phyloP scores from a whole-genome alignment of 331 rosid genomes.

The Prunus yedoensis region DNA sequence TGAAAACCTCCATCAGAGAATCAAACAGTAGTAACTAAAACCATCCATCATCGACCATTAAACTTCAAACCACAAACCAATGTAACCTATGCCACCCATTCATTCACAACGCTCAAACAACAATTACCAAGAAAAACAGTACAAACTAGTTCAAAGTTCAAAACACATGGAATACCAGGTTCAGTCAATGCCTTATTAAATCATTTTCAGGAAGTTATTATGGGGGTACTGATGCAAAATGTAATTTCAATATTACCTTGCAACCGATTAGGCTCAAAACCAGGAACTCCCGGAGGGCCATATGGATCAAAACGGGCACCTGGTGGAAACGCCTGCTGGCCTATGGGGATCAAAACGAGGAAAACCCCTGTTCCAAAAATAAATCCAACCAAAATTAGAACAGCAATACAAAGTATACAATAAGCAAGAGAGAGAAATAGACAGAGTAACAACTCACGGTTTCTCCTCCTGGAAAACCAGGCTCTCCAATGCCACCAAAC shows the following conservation, averaged over 20 bases:
- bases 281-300: slow-evolving; percentile 87
- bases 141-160: background rate
- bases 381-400: no score
- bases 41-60: background rate
- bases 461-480: no score
- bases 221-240: no score
- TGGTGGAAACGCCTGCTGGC: slow-evolving; percentile 67
- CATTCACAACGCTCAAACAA: background rate
- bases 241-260: slow-evolving; percentile 44
- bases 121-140: background rate
- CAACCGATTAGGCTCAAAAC: slow-evolving; percentile 72
- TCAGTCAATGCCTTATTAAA: background rate
- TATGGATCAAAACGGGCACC: slow-evolving; percentile 89
- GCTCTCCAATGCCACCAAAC: no score
- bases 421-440: no score
- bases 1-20: background rate
- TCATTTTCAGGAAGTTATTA: background rate
- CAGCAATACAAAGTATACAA: no score
- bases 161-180: background rate
- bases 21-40: background rate
- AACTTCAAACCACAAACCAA: background rate
- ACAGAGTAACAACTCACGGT: no score
- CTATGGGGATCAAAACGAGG: slow-evolving; percentile 63
- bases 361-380: background rate
- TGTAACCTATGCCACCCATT: background rate